Conservation (phyloP, 768 basidiomycete species). For the Mycena kentingensis region DNA sequence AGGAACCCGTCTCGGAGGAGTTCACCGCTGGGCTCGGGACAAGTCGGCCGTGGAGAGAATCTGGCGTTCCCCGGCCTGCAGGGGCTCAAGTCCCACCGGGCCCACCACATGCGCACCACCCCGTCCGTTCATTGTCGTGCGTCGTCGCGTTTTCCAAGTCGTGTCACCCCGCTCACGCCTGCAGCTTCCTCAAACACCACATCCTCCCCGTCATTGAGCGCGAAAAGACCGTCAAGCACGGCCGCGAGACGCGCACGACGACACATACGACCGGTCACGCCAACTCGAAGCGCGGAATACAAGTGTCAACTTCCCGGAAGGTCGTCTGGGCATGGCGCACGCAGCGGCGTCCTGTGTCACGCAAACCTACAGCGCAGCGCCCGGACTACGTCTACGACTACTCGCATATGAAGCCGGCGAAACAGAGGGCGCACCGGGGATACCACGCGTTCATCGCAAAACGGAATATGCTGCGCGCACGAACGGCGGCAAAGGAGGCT, state of each 20-base stretch:
- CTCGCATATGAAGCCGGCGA: slow-evolving; percentile 22
- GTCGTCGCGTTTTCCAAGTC: not conserved
- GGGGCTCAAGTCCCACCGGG: not conserved
- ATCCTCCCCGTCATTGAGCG: slow-evolving; percentile 15
- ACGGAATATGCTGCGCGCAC: not conserved
- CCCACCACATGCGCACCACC: slow-evolving; percentile 16
- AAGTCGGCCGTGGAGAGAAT: not conserved
- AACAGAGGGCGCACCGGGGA: slow-evolving; percentile 16
- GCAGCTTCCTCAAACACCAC: slow-evolving; percentile 19
- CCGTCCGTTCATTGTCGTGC: slow-evolving; percentile 20
- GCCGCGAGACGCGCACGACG: slow-evolving; percentile 17
- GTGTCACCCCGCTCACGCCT: not conserved
- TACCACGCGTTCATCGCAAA: slow-evolving; percentile 12
- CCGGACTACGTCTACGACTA: slow-evolving; percentile 16
- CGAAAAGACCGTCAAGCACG: slow-evolving; percentile 7
- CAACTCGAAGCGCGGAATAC: not conserved
- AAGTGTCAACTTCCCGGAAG: not conserved
- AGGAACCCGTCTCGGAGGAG: slow-evolving; percentile 6
- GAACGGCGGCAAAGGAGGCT: not conserved
- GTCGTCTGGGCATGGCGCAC: slow-evolving; percentile 15
- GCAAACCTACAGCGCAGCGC: not conserved
- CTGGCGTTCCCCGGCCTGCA: not conserved
- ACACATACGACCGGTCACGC: not conserved
- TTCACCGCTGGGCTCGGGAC: slow-evolving; percentile 2
- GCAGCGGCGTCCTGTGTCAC: not conserved